A percentile compares a stretch with the other conserved stretches of the same genome.
Conservation (phyloP, 805 yeast species). For the Vanderwaltozyma tropicalis region DNA sequence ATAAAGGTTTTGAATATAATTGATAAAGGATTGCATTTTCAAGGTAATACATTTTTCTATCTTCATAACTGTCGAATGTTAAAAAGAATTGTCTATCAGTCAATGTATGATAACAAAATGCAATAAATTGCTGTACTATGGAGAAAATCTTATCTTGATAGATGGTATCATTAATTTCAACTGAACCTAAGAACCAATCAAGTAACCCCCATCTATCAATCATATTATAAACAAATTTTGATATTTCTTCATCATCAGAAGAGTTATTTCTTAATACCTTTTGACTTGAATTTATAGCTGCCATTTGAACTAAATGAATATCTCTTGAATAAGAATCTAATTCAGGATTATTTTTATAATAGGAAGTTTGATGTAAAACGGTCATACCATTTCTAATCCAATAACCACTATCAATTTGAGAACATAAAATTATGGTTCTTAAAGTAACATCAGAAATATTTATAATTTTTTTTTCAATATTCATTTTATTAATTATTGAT, state of each 20-base stretch:
- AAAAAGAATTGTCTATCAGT: slow-evolving; percentile 59
- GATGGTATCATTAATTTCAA: slow-evolving; percentile 33
- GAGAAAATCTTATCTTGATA: slow-evolving; percentile 39
- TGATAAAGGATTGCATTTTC: slow-evolving; percentile 38
- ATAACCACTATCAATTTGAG: slow-evolving; percentile 53
- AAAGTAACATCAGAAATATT: slow-evolving; percentile 47
- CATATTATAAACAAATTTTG: slow-evolving; percentile 32
- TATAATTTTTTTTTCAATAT: slow-evolving; percentile 29
- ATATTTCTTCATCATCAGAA: not conserved
- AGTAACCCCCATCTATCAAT: slow-evolving; percentile 53
- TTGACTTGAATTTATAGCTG: slow-evolving; percentile 23
- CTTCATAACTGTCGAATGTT: slow-evolving; percentile 29
- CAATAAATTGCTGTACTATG: slow-evolving; percentile 71
- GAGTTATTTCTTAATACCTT: too few relatives aligned
- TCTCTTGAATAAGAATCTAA: slow-evolving; percentile 60
- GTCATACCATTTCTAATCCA: slow-evolving; percentile 69
- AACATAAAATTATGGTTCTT: slow-evolving; percentile 47
- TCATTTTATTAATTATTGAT: slow-evolving; percentile 8
- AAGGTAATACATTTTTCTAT: slow-evolving; percentile 26
- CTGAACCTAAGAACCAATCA: slow-evolving; percentile 37
- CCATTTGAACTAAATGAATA: slow-evolving; percentile 55
- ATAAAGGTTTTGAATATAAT: slow-evolving; percentile 41
- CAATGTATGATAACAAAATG: slow-evolving; percentile 56
- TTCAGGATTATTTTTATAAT: slow-evolving; percentile 40
- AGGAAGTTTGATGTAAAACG: slow-evolving; percentile 39